These are phyloP conservation scores for Diplosphaera chodatii DNA, from an alignment of 139 green algal genomes.

Conservation along the genomic window DNA sequence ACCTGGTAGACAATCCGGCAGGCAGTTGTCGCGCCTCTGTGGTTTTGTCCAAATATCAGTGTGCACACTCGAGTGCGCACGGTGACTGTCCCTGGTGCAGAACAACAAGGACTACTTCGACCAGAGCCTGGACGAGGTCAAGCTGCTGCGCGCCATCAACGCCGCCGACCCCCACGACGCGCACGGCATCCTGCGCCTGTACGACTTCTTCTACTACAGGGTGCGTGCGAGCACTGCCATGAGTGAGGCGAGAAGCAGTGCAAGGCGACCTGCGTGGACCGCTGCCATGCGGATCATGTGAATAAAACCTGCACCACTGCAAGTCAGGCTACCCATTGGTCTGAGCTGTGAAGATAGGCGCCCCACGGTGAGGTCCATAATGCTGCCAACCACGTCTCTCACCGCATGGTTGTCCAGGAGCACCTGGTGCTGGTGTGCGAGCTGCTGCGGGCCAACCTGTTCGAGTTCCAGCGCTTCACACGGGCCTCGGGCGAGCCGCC, in stretches of 20 bases:
- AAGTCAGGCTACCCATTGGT: too few species aligned
- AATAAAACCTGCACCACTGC: too few species aligned
- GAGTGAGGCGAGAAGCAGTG: too few species aligned
- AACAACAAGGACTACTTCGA: slow-evolving; percentile 99
- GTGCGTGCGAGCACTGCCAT: slow-evolving; percentile 13
- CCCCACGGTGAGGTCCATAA: too few species aligned
- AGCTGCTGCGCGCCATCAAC: slow-evolving; percentile 88
- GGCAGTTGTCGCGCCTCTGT: too few species aligned
- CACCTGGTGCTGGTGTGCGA: slow-evolving; percentile 96
- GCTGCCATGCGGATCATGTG: too few species aligned
- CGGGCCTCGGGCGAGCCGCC: slow-evolving; percentile 50
- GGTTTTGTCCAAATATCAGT: too few species aligned
- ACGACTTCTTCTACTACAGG: slow-evolving; percentile 97
- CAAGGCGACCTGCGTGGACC: too few species aligned
- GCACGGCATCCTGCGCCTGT: slow-evolving; percentile 81
- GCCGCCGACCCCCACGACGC: slow-evolving; percentile 78
- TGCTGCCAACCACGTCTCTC: too few species aligned
- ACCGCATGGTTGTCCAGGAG: slow-evolving; percentile 53
- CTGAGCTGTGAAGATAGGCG: too few species aligned
- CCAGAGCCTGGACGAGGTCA: slow-evolving; percentile 95
- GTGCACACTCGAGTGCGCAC: too few species aligned
- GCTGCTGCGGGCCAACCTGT: slow-evolving; percentile 94
- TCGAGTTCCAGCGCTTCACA: slow-evolving; percentile 97
- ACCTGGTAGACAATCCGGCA: too few species aligned
- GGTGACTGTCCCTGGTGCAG: slow-evolving; percentile 29